Evolutionary conservation across 306 rosid genomes (phyloP).

Genomic region (Cyclanthera cordifolia): DNA sequence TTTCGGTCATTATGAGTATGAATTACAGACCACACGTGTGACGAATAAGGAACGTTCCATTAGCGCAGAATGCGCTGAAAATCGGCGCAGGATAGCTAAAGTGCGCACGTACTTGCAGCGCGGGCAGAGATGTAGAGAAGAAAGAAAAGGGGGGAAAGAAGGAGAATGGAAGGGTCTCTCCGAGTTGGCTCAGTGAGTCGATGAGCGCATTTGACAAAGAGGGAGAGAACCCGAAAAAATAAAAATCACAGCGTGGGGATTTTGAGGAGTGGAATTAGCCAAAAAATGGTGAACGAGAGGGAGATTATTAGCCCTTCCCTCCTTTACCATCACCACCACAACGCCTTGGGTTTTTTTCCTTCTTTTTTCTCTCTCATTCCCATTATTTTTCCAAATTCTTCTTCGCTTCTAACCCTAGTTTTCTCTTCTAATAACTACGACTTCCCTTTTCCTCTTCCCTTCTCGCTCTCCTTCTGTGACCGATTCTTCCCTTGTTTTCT

Average conservation of each 20-base stretch:
- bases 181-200: constrained; percentile 31
- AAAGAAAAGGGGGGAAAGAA: background rate
- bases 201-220: constrained; percentile 17
- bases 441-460: background rate
- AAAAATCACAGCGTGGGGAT: constrained; percentile 13
- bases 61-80: background rate
- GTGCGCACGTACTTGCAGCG: constrained; percentile 51
- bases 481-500: constrained; percentile 2
- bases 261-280: constrained; percentile 29
- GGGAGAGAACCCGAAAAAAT: constrained; percentile 17
- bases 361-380: constrained; percentile 27
- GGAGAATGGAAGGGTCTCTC: constrained; percentile 7
- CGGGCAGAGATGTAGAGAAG: constrained; percentile 24
- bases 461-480: background rate
- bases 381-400: constrained; percentile 15
- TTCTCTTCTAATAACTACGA: too few species aligned
- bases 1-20: background rate
- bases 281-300: constrained; percentile 57
- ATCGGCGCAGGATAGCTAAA: constrained; percentile 15
- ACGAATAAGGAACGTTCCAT: background rate
- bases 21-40: constrained; percentile 8
- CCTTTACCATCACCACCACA: constrained; percentile 27
- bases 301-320: constrained; percentile 36
- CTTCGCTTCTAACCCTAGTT: constrained; percentile 26
- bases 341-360: constrained; percentile 1